phyloP scores from a whole-genome alignment of 768 basidiomycete genomes.

The Amanita inopinata region DNA sequence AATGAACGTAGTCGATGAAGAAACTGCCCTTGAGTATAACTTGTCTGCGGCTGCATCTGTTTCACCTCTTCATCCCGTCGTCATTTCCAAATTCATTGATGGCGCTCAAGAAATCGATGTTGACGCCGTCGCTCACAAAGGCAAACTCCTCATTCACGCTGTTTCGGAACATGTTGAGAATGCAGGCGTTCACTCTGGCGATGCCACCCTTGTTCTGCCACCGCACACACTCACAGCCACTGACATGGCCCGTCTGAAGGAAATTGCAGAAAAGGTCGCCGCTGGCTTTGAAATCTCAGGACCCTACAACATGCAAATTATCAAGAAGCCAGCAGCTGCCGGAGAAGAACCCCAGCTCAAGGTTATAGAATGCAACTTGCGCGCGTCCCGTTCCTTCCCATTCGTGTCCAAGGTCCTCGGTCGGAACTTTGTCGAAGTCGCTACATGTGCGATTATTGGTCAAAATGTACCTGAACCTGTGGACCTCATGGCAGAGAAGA shows the following conservation, averaged over 20 bases:
- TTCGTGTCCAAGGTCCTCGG: slow-evolving; percentile 98
- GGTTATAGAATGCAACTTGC: slow-evolving; percentile 98
- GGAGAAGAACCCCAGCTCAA: slow-evolving; percentile 64
- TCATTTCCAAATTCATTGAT: slow-evolving; percentile 98
- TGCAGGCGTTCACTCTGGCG: slow-evolving; percentile 97
- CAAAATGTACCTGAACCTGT: slow-evolving; percentile 83
- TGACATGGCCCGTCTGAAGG: slow-evolving; percentile 85
- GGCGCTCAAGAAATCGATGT: slow-evolving; percentile 97
- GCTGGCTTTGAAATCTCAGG: slow-evolving; percentile 93
- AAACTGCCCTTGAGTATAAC: slow-evolving; percentile 81
- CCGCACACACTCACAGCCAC: slow-evolving; percentile 69
- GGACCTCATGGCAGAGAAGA: slow-evolving; percentile 82
- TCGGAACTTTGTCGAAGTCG: slow-evolving; percentile 93
- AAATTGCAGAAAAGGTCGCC: slow-evolving; percentile 92
- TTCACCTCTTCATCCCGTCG: slow-evolving; percentile 94
- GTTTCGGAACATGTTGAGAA: slow-evolving; percentile 98
- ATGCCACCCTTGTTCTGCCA: slow-evolving; percentile 94
- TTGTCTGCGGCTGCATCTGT: slow-evolving; percentile 95
- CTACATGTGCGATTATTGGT: slow-evolving; percentile 79
- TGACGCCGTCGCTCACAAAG: slow-evolving; percentile 92
- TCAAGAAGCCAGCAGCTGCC: slow-evolving; percentile 59
- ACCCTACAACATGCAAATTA: slow-evolving; percentile 99
- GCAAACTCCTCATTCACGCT: slow-evolving; percentile 87
- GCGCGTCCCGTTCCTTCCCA: slow-evolving; percentile 97
- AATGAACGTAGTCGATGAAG: slow-evolving; percentile 98